Conservation (phyloP, 345 rosid genomes). For the Anastatica hierochuntica region DNA sequence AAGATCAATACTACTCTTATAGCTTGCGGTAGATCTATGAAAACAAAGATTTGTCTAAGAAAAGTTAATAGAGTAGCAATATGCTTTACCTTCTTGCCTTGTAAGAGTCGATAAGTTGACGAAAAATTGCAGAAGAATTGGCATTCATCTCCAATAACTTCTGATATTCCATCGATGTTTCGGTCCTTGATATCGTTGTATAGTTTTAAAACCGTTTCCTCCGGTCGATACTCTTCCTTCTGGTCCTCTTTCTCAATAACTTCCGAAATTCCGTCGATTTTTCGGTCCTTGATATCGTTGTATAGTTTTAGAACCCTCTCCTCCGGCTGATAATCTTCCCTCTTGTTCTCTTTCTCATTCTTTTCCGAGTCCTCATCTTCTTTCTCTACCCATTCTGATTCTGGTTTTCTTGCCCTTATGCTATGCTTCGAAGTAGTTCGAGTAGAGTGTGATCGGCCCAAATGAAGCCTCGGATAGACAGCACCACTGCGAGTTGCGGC, state of each 20-base stretch:
- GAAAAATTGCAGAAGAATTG: constrained; percentile 50
- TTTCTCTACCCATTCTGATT: background rate
- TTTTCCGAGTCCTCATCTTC: background rate
- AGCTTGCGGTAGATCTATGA: no score
- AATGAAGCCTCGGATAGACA: background rate
- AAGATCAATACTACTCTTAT: background rate
- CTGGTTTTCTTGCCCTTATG: constrained; percentile 2
- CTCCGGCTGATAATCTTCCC: constrained; percentile 1
- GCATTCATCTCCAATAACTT: constrained; percentile 65
- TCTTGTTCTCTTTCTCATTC: background rate
- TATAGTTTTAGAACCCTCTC: constrained; percentile 57
- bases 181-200: constrained; percentile 40
- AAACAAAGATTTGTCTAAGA: no score
- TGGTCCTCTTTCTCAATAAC: constrained; percentile 30
- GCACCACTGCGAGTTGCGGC: background rate
- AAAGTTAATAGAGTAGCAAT: no score
- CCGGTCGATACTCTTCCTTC: constrained; percentile 13
- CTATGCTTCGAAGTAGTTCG: background rate
- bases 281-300: constrained; percentile 37
- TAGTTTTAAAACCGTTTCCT: constrained; percentile 54
- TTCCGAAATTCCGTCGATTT: constrained; percentile 38
- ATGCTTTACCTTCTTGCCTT: constrained; percentile 62
- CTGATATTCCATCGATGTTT: constrained; percentile 38
- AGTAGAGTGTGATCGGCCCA: background rate
- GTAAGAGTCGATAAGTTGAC: constrained; percentile 37